Conservation (phyloP, 163 green algal species). For the Volvox carteri region DNA sequence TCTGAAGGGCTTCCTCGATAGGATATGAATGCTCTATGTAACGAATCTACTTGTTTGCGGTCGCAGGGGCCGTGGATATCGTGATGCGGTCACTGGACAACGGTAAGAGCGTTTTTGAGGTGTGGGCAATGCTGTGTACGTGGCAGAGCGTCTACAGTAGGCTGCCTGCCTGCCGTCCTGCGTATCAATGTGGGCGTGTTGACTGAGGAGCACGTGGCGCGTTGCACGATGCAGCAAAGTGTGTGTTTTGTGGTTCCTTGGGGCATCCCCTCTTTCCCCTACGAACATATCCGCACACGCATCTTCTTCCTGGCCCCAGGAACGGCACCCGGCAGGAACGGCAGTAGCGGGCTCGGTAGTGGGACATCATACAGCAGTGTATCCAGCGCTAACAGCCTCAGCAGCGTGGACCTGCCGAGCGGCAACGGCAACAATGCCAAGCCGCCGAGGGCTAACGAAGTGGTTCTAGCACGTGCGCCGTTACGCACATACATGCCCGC, state of each 20-base stretch:
- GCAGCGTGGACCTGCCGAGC: constrained; percentile 31
- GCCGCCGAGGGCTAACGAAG: background rate
- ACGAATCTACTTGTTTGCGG: background rate
- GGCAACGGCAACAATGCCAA: background rate
- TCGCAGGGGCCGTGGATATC: background rate
- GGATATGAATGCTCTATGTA: background rate
- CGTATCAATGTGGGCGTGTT: no score
- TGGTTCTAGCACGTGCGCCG: constrained; percentile 28
- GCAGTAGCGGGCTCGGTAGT: background rate
- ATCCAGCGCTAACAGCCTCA: background rate
- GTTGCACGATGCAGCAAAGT: no score
- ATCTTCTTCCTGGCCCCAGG: no score
- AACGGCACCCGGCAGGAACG: background rate
- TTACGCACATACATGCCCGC: constrained; percentile 40
- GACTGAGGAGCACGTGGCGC: no score
- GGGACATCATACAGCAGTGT: background rate
- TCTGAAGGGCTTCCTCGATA: no score
- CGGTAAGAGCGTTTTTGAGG: background rate
- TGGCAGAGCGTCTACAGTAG: no score
- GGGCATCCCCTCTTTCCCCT: no score
- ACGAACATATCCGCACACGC: no score
- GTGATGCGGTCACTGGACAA: constrained; percentile 23
- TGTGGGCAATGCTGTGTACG: no score
- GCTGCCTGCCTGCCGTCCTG: no score
- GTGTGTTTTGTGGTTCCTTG: no score